Conservation (phyloP, 2,329 filamentous ascomycete genomes). For the Venturiaceae sp. region DNA sequence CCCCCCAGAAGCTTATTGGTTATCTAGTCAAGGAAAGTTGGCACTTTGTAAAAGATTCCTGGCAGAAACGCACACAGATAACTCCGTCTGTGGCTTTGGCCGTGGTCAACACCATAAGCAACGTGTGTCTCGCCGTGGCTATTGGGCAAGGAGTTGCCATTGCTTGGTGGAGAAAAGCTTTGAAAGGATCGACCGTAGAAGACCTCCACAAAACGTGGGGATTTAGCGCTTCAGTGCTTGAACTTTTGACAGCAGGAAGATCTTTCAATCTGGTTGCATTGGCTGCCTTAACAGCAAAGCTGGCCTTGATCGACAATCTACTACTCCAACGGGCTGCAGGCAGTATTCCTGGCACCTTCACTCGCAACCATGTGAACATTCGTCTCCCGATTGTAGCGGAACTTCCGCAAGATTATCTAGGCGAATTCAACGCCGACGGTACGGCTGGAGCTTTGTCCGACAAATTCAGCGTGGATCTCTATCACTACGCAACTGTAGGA, state of each 20-base stretch:
- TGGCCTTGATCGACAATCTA: slow-evolving; percentile 15
- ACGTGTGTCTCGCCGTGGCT: slow-evolving; percentile 13
- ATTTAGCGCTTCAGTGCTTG: slow-evolving; percentile 14
- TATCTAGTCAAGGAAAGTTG: too few relatives aligned
- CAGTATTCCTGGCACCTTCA: slow-evolving; percentile 8
- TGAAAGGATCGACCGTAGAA: slow-evolving; percentile 14
- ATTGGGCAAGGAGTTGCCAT: slow-evolving; percentile 17
- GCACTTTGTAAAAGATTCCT: too few relatives aligned
- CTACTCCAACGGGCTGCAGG: slow-evolving; percentile 14
- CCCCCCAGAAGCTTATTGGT: too few relatives aligned
- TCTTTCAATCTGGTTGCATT: slow-evolving; percentile 18
- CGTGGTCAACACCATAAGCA: slow-evolving; percentile 13
- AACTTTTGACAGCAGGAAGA: slow-evolving; percentile 12
- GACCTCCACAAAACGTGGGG: slow-evolving; percentile 15
- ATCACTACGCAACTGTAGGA: too few relatives aligned
- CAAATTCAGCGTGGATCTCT: too few relatives aligned
- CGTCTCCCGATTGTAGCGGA: background rate
- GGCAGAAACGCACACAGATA: slow-evolving; percentile 4
- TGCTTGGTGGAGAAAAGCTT: slow-evolving; percentile 16
- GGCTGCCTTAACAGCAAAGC: slow-evolving; percentile 14
- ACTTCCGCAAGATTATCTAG: background rate
- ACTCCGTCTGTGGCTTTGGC: slow-evolving; percentile 14
- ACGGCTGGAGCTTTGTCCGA: background rate
- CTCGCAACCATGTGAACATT: background rate
- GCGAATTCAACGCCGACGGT: background rate